Percentiles rank a stretch among this genome's conserved stretches.
These are phyloP conservation scores for Alternaria arbusti DNA, from an alignment of 2,329 filamentous ascomycete species.

Conservation along the genomic window DNA sequence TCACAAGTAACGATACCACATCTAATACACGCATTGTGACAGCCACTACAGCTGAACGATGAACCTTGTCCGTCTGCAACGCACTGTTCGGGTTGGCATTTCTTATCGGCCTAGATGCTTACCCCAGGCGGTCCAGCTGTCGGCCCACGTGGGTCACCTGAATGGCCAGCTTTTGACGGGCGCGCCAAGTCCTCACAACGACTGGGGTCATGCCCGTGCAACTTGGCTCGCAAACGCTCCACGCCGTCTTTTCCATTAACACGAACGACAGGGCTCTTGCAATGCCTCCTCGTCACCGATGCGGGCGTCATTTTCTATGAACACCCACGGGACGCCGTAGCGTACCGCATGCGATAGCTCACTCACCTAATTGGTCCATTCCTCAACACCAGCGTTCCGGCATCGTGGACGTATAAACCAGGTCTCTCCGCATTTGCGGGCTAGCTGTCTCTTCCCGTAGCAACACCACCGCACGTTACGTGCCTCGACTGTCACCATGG, in stretches of 20 bases:
- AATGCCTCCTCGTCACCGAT: constrained; percentile 31
- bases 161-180: constrained; percentile 25
- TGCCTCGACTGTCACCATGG: constrained; percentile 20
- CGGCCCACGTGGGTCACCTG: constrained; percentile 16
- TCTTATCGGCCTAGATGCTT: constrained; percentile 4
- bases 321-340: constrained; percentile 21
- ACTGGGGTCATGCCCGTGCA: constrained; percentile 22
- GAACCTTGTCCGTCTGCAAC: not conserved
- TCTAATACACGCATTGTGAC: not conserved
- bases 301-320: constrained; percentile 25
- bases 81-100: constrained; percentile 9
- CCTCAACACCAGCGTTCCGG: constrained; percentile 17
- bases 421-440: constrained; percentile 26
- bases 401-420: constrained; percentile 29
- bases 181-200: constrained; percentile 22
- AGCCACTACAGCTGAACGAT: not conserved
- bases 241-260: constrained; percentile 24
- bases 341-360: constrained; percentile 25
- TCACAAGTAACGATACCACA: not conserved
- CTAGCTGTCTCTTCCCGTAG: constrained; percentile 21
- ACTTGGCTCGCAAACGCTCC: constrained; percentile 27
- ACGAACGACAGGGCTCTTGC: constrained; percentile 21
- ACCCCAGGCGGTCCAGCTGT: constrained; percentile 16
- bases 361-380: constrained; percentile 23
- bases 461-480: constrained; percentile 20